Conservation (phyloP, 2,329 filamentous ascomycete genomes). For the Pleurostoma richardsiae region DNA sequence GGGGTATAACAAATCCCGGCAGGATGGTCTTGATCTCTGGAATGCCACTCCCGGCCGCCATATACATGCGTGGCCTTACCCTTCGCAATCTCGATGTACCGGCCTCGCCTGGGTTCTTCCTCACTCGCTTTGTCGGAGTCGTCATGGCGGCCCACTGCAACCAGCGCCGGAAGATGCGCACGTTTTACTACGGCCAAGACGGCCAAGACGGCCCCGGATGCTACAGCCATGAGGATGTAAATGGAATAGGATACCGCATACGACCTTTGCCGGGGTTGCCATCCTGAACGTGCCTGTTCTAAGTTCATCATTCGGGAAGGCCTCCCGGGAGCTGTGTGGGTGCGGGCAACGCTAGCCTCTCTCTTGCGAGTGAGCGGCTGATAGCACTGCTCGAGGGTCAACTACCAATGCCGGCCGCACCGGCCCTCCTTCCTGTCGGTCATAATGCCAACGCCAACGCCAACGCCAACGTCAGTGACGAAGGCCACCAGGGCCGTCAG, state of each 20-base stretch:
- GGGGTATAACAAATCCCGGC: conserved; percentile 54
- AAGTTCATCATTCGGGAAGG: too few relatives aligned
- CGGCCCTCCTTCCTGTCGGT: conserved; percentile 53
- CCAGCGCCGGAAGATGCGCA: conserved; percentile 36
- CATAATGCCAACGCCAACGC: conserved; percentile 39
- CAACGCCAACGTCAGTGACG: conserved; percentile 39
- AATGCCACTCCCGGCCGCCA: conserved; percentile 54
- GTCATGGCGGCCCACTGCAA: not conserved
- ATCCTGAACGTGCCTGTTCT: conserved; percentile 24
- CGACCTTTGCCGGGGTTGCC: conserved; percentile 34
- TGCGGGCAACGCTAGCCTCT: conserved; percentile 7
- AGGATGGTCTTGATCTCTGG: conserved; percentile 59
- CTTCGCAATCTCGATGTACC: conserved; percentile 10
- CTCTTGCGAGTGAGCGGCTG: conserved; percentile 11
- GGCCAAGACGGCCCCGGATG: conserved; percentile 17
- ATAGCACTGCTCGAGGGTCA: conserved; percentile 46
- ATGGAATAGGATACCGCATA: conserved; percentile 14
- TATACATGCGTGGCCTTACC: conserved; percentile 54
- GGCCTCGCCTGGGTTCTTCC: not conserved
- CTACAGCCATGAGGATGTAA: conserved; percentile 17
- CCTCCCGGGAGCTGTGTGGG: conserved; percentile 1
- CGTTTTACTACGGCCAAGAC: conserved; percentile 28
- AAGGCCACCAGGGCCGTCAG: conserved; percentile 51
- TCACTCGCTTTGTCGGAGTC: not conserved
- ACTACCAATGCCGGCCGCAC: conserved; percentile 37